A percentile compares a stretch with the other conserved stretches of the same genome.
Conservation (phyloP, 1,284 basidiomycete species). For the Coniophora puteana region DNA sequence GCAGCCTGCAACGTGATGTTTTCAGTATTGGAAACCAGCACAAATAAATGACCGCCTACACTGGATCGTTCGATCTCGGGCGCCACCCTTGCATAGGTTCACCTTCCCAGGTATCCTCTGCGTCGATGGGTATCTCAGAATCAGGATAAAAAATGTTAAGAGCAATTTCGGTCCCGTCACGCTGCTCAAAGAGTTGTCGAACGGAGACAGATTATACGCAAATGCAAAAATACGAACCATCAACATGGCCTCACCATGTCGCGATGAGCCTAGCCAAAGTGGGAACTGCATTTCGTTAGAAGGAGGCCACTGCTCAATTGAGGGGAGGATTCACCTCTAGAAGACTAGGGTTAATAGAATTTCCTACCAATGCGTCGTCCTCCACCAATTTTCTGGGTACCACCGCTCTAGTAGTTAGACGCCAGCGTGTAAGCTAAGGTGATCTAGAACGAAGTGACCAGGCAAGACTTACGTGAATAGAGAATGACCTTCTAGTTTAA, state of each 20-base stretch:
- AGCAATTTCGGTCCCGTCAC: slow-evolving; percentile 23
- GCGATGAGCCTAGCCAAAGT: slow-evolving; percentile 22
- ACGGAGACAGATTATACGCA: slow-evolving; percentile 6
- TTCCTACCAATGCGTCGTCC: slow-evolving; percentile 33
- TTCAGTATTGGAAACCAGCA: not conserved
- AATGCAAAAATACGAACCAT: slow-evolving; percentile 17
- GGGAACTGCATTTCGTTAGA: slow-evolving; percentile 14
- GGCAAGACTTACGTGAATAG: slow-evolving; percentile 22
- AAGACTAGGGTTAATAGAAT: slow-evolving; percentile 17
- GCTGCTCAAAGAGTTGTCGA: slow-evolving; percentile 13
- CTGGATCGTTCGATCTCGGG: slow-evolving; percentile 23
- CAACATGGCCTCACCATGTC: slow-evolving; percentile 20
- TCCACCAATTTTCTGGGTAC: slow-evolving; percentile 35
- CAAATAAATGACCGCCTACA: slow-evolving; percentile 8
- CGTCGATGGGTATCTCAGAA: slow-evolving; percentile 15
- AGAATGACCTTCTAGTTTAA: slow-evolving; percentile 21
- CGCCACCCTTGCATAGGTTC: slow-evolving; percentile 11
- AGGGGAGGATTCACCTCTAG: slow-evolving; percentile 13
- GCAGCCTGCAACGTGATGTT: slow-evolving; percentile 15
- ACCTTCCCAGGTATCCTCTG: slow-evolving; percentile 15
- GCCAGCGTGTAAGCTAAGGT: not conserved
- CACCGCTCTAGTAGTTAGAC: slow-evolving; percentile 26
- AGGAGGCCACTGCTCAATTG: not conserved
- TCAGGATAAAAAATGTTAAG: slow-evolving; percentile 23
- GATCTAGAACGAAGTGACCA: slow-evolving; percentile 5